Conservation (phyloP, 306 rosid genomes). For the Acacia confusa region DNA sequence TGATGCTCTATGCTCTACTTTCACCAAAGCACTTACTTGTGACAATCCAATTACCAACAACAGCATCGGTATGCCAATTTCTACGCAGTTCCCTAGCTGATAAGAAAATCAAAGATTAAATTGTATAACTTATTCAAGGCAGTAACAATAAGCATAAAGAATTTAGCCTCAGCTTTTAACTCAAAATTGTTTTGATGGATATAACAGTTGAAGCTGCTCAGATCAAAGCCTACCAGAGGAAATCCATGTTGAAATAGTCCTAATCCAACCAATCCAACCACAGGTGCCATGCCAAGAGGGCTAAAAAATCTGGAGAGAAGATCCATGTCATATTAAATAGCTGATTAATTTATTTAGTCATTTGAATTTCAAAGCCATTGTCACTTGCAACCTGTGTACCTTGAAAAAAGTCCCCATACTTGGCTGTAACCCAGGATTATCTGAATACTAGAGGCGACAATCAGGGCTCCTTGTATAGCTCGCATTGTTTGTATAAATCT, state of each 20-base stretch:
- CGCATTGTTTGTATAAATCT: slow-evolving; percentile 95
- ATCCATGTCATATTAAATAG: slow-evolving; percentile 26
- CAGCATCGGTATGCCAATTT: slow-evolving; percentile 92
- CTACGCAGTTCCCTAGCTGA: slow-evolving; percentile 93
- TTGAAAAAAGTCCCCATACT: slow-evolving; percentile 93
- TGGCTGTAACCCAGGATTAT: slow-evolving; percentile 96
- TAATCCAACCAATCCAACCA: slow-evolving; percentile 90
- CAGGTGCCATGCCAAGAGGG: slow-evolving; percentile 99
- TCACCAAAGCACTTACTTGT: slow-evolving; percentile 61
- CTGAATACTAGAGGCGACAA: slow-evolving; percentile 92
- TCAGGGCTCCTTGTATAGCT: slow-evolving; percentile 96
- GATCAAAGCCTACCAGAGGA: slow-evolving; percentile 59
- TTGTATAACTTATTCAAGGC: neutral
- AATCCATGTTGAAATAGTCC: slow-evolving; percentile 90
- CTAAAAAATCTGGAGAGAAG: slow-evolving; percentile 80
- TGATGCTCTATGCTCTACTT: slow-evolving; percentile 1
- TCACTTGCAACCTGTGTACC: slow-evolving; percentile 46
- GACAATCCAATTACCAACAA: slow-evolving; percentile 80
- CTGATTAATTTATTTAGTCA: slow-evolving; percentile 1
- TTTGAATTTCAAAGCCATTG: slow-evolving; percentile 1
- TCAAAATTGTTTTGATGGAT: neutral
- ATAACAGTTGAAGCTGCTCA: neutral
- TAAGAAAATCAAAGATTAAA: slow-evolving; percentile 23
- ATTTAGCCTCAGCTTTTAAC: neutral
- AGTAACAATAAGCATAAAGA: slow-evolving; percentile 12